Conservation (phyloP, 441 rosid genomes). For the Breynia disticha region DNA sequence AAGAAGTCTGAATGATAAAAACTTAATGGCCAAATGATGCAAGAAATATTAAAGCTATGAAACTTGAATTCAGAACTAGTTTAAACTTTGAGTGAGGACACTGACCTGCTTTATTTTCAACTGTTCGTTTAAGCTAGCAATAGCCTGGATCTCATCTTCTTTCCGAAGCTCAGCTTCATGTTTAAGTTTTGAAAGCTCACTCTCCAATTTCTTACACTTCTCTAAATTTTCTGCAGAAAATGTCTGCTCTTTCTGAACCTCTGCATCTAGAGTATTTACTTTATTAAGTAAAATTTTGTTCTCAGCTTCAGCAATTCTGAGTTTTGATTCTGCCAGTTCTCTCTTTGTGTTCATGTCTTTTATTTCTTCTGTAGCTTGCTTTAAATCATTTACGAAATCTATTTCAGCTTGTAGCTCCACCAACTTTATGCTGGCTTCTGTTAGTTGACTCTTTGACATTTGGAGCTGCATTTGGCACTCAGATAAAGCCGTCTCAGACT, state of each 20-base stretch:
- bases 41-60: no score
- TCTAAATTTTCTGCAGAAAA: conserved; percentile 34
- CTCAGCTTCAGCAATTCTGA: conserved; percentile 44
- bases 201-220: conserved; percentile 40
- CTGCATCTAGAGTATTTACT: conserved; percentile 39
- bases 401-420: conserved; percentile 40
- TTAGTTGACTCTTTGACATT: conserved; percentile 24
- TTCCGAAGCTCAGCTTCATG: conserved; percentile 28
- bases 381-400: conserved; percentile 36
- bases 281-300: conserved; percentile 35
- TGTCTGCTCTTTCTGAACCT: conserved; percentile 33
- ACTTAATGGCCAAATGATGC: no score
- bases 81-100: neutral
- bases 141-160: conserved; percentile 25
- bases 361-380: conserved; percentile 41
- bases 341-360: conserved; percentile 33
- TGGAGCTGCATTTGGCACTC: conserved; percentile 36
- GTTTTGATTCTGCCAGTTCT: conserved; percentile 45
- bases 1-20: no score
- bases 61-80: neutral
- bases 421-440: conserved; percentile 35
- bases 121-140: conserved; percentile 29
- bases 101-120: conserved; percentile 61
- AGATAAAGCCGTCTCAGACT: conserved; percentile 37
- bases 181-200: conserved; percentile 45